Percentiles rank a stretch among this genome's conserved stretches.
phyloP scores from a whole-genome alignment of 805 yeast species.

The Saccharomycopsis babjevae region DNA sequence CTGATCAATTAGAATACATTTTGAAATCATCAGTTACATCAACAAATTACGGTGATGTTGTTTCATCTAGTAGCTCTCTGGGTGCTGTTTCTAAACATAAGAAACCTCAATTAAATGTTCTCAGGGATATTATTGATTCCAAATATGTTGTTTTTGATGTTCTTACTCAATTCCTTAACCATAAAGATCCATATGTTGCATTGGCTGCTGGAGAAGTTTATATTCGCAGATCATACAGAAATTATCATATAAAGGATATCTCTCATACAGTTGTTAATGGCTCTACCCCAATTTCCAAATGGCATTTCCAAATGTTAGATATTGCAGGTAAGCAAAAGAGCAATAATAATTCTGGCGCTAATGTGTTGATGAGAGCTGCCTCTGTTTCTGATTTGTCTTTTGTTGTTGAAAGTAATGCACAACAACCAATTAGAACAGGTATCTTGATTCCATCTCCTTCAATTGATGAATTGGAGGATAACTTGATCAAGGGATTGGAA shows the following conservation, averaged over 20 bases:
- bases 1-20: constrained; percentile 95
- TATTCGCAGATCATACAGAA: constrained; percentile 93
- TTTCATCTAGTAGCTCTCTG: background rate
- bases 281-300: constrained; percentile 58
- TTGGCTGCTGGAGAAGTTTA: constrained; percentile 97
- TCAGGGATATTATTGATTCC: constrained; percentile 90
- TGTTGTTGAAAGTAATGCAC: constrained; percentile 59
- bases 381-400: constrained; percentile 89
- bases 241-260: constrained; percentile 78
- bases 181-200: constrained; percentile 77
- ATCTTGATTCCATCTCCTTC: constrained; percentile 70
- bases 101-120: constrained; percentile 68
- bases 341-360: constrained; percentile 29
- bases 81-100: constrained; percentile 50
- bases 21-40: constrained; percentile 85
- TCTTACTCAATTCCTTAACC: constrained; percentile 78
- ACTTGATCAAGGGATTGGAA: constrained; percentile 65
- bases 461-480: constrained; percentile 84
- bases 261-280: constrained; percentile 33
- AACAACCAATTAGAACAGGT: constrained; percentile 72
- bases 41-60: constrained; percentile 75
- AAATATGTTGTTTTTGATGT: constrained; percentile 95
- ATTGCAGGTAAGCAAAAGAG: constrained; percentile 45
- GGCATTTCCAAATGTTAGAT: constrained; percentile 80
- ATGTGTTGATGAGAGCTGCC: constrained; percentile 62